Evolutionary conservation across 2,329 filamentous ascomycete species (phyloP), one percentile per base, ranked within the genome.

Genomic region (Penicillium verrucosum): DNA sequence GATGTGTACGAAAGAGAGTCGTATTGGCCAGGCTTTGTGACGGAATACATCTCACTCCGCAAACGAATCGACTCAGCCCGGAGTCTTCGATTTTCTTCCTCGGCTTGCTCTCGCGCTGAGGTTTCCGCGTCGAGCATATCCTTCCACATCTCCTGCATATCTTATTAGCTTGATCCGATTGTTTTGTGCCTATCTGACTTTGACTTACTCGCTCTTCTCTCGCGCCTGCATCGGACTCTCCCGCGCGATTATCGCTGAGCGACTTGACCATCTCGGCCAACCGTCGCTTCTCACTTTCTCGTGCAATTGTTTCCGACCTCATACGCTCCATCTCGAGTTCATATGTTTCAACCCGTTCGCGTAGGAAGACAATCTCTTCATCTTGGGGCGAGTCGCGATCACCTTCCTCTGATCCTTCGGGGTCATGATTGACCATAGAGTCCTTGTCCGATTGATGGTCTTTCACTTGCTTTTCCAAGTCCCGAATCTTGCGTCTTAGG

Each of bases 101-200:
- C 92, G 0, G 89, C 86, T 73, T 96, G 90, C 73, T 97, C 93
- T 56, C 93, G 85, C 30, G 92, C 86, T 4, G 89, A 88, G 2
- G 90, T 94, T 74, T 99, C 94, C 62, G 94, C 90, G 69, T 97
- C 91, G 27, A 97, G 83, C 59, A 97, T 84, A 66, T 97, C 93
- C 72, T 96, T 96, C 88, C 91, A 96, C 73, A 97, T 93, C 60
- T 95, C 91, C 70, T 89, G 63, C 59, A 25, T 63, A 57, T 62
- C 43, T 62, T 59, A 41, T 70, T 48, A 55, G 48, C 34, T 45
- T 29, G 50, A 54, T 40, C 42, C 16, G 12, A 46, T 46, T 45
- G 25, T 18, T 40, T 10, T 9, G 29, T 37, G 29, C 11, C 11
- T 11, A 2, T 27, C 41, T 69, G 37, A 73, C 76, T 63, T 68